Evolutionary conservation across 2,329 filamentous ascomycete genomes (phyloP).

Genomic region (Fusarium udum): DNA sequence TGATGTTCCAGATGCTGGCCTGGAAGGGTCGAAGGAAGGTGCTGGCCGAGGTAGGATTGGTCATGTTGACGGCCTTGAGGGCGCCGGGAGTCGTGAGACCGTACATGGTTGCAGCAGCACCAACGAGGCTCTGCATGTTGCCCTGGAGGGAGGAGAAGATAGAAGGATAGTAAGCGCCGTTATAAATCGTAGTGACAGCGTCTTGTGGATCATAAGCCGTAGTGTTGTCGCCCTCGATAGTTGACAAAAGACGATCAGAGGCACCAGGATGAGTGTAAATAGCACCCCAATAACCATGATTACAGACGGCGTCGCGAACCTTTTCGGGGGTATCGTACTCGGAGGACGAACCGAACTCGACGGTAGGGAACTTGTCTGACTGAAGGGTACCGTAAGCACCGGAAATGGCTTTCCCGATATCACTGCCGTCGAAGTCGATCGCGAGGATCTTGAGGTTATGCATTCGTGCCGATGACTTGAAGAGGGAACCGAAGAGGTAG

Average conservation of each 20-base stretch:
- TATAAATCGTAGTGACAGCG: neutral
- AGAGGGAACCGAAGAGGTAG: neutral
- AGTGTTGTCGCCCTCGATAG: neutral
- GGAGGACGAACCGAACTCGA: neutral
- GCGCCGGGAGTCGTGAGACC: neutral
- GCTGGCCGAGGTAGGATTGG: neutral
- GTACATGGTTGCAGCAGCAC: neutral
- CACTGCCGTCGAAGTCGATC: neutral
- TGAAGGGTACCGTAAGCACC: neutral
- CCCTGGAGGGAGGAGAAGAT: neutral
- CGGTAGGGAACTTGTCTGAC: neutral
- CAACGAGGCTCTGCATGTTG: neutral
- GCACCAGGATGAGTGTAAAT: neutral
- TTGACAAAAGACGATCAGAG: neutral
- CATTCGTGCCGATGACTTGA: neutral
- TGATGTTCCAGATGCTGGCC: neutral
- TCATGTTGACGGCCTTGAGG: neutral
- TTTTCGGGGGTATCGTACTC: neutral
- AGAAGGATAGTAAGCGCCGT: neutral
- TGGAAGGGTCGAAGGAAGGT: neutral
- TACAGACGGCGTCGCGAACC: neutral
- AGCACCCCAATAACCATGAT: neutral
- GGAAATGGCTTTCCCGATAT: neutral
- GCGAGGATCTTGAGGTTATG: neutral
- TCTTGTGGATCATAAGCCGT: neutral